These are phyloP conservation scores for Penicillium goetzii DNA, from an alignment of 495 filamentous ascomycete genomes.

Conservation along the genomic window DNA sequence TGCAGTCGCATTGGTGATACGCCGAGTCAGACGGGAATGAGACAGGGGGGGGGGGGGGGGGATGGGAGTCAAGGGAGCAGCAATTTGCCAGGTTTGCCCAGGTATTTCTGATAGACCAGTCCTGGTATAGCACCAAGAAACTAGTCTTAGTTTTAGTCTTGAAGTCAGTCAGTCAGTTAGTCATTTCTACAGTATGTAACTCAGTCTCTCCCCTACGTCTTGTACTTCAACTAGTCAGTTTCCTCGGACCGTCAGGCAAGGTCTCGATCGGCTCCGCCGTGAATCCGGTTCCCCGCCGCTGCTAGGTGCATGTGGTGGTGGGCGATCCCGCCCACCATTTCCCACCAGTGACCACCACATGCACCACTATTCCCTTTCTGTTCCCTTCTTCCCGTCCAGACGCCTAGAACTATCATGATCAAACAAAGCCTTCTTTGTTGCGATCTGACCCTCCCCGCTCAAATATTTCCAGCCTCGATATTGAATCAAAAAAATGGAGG, in stretches of 20 bases:
- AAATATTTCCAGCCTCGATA: too few species aligned
- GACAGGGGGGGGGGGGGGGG: conserved; percentile 22
- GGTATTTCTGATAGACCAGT: conserved; percentile 5
- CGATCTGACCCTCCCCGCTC: not conserved
- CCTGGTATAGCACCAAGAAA: not conserved
- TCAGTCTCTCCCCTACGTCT: not conserved
- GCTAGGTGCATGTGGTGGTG: conserved; percentile 21
- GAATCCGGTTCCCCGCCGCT: conserved; percentile 20
- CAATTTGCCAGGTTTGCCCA: conserved; percentile 6
- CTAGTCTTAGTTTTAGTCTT: not conserved
- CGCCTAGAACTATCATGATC: not conserved
- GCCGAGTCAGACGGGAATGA: conserved; percentile 28
- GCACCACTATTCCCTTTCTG: conserved; percentile 1
- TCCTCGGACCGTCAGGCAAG: conserved; percentile 1
- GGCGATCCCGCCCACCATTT: conserved; percentile 2
- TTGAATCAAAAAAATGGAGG: not conserved
- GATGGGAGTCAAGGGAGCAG: too few species aligned
- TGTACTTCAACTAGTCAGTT: not conserved
- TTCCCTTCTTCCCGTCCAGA: not conserved
- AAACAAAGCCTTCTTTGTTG: not conserved
- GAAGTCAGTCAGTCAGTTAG: not conserved
- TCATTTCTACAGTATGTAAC: not conserved
- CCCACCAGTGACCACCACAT: conserved; percentile 3
- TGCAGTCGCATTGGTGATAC: conserved; percentile 20
- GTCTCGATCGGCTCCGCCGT: conserved; percentile 24